A percentile compares a stretch with the other conserved stretches of the same genome.
Evolutionary conservation across 495 filamentous ascomycete species (phyloP).

Genomic region (Parathielavia appendiculata): DNA sequence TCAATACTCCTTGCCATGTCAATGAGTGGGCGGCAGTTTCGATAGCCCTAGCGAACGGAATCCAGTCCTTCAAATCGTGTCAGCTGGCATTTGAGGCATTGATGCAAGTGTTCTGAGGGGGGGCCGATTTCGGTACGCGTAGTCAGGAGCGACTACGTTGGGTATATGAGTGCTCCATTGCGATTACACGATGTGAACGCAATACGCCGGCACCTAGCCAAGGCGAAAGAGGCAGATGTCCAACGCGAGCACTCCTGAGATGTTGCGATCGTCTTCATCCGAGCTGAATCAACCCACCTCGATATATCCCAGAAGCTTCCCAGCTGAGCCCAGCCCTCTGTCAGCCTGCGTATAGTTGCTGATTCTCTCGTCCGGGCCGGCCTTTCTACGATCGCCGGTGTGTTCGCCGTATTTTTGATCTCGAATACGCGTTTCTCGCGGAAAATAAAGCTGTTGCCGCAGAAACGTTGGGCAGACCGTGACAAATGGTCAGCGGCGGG

Average conservation of each 20-base stretch:
- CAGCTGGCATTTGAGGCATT: background rate
- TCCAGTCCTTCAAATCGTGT: background rate
- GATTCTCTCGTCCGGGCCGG: slow-evolving; percentile 18
- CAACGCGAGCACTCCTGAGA: background rate
- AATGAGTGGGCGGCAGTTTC: slow-evolving; percentile 9
- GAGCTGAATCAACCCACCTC: slow-evolving; percentile 19
- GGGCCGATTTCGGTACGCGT: background rate
- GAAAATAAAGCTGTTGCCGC: slow-evolving; percentile 13
- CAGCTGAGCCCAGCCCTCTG: slow-evolving; percentile 27
- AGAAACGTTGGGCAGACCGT: slow-evolving; percentile 19
- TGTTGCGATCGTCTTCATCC: background rate
- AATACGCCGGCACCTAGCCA: background rate
- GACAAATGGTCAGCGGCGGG: slow-evolving; percentile 21
- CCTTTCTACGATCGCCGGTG: slow-evolving; percentile 9
- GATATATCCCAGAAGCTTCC: slow-evolving; percentile 14
- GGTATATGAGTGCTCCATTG: background rate
- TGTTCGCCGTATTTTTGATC: slow-evolving; percentile 10
- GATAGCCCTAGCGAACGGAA: background rate
- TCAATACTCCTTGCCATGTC: slow-evolving; percentile 39
- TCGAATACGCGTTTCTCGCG: slow-evolving; percentile 13
- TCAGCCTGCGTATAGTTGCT: slow-evolving; percentile 24
- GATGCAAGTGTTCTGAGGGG: background rate
- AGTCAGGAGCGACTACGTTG: background rate
- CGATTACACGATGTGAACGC: background rate
- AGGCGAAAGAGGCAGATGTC: background rate